Evolutionary conservation across 116 monocot genomes (phyloP), one percentile per base, ranked within the genome.

Genomic region (Papilionanthe hybrid): DNA sequence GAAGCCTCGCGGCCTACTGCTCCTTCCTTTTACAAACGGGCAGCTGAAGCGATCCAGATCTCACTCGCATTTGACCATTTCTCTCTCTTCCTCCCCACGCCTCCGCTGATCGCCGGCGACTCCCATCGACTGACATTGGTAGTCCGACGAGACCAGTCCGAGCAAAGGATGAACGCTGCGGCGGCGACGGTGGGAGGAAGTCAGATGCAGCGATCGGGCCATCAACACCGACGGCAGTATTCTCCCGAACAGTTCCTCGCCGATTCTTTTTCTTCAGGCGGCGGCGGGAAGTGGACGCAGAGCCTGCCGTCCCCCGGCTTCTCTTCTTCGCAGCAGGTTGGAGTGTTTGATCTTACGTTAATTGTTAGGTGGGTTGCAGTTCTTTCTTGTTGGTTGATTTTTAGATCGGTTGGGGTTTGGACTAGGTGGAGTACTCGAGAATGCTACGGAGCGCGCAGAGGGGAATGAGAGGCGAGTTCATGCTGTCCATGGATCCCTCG

Each of bases 141-240:
- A 25, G 10, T 69, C 37, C 69, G 17, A 29, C 17, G 69, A 69
- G 17, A 37, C 32, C 69, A 18, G 30, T 37, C 15, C 0, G 23
- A 32, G 32, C 5, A 69, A 30, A 18, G 65, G 55, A 95, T 95
- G 89, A 88, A 83, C 69, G 29, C n/a, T n/a, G n/a, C 69, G 20
- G 83, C 79, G 41, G 85, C 93, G 7, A 84, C 79, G 41, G 47
- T 82, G 29, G 87, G 91, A 48, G 86, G 88, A 20, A 78, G 91
- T 81, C 90, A 86, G 80, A 57, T 50, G 83, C 82, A 82, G 77
- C 80, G 91, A 88, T 88, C 91, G 57, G 78, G 84, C 17, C 75
- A 77, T 37, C 87, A 85, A 68, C 86, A 89, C 76, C 92, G 89
- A 81, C 86, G 92, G 17, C 92, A 92, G 84, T 92, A 82, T 81